Base-by-base conservation (phyloP, 2,329 filamentous ascomycete species). In the Niveomyces coronatus region DNA sequence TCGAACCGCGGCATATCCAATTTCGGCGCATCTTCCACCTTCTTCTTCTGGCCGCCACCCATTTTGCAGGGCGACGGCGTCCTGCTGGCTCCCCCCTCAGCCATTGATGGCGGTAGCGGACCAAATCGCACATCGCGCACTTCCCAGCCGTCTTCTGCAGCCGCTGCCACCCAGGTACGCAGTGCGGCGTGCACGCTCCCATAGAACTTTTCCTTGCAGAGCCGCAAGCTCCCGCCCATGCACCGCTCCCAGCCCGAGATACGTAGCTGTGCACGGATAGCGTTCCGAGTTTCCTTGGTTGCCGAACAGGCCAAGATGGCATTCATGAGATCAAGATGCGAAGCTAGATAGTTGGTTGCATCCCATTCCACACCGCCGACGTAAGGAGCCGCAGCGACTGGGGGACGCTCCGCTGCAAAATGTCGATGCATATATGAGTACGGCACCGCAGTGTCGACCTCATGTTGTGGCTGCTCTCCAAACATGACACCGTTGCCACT, bases 361-460 rank as follows among this genome's bases (percentile, higher is more conserved):
- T 96, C 91, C 91, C 91, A 96, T 61, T 98, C 91, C 9, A 96
- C 91, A 38, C 91, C 89, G 34, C 91, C 91, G 29, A 96, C 88
- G 54, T 96, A 96, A 1, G 89, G 89, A 5, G 89, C 89, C 13
- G 91, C 89, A 18, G 89, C 86, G 1, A 96, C 87, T 0, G 91
- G 91, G 4, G 88, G 84, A 1, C 87, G 79, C 48, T 88, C 84
- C 32, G 79, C 75, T 0, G 91, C 89, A 55, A 95, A 96, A 60
- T 88, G 75, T 14, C 73, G 70, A 34, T 69, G 54, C 68, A 79
- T 83, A 66, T 75, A 84, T 33, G 68, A 68, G 47, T 73, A 72
- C 24, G 57, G 57, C 22, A 24, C 23, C 6, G 18, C 16, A n/a
- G 64, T 58, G 20, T 57, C 55, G n/a, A n/a, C n/a, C n/a, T n/a